These are phyloP conservation scores for Multifurca ochricompacta DNA, from an alignment of 768 basidiomycete genomes.

Conservation along the genomic window DNA sequence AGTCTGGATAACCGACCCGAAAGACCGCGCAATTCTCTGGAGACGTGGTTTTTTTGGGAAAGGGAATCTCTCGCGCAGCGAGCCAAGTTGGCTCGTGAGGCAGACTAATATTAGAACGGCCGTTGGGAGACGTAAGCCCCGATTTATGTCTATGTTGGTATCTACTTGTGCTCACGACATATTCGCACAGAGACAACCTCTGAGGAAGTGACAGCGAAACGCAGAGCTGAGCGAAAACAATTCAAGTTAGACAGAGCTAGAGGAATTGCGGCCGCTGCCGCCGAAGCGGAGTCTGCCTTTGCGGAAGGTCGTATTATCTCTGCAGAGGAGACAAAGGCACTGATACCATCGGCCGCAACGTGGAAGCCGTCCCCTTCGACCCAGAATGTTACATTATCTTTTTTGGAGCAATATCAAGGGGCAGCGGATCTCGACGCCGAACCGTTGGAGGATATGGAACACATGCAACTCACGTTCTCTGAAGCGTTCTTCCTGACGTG, in stretches of 20 bases:
- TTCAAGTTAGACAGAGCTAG: slow-evolving; percentile 90
- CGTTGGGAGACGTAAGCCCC: slow-evolving; percentile 49
- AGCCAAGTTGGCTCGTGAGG: slow-evolving; percentile 86
- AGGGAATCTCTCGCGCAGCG: slow-evolving; percentile 88
- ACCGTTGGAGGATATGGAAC: slow-evolving; percentile 67
- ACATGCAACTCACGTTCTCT: slow-evolving; percentile 81
- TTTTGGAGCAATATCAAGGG: slow-evolving; percentile 21
- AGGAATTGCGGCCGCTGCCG: slow-evolving; percentile 76
- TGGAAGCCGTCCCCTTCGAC: slow-evolving; percentile 51
- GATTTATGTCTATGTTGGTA: background rate
- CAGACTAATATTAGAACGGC: slow-evolving; percentile 55
- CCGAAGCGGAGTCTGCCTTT: slow-evolving; percentile 73
- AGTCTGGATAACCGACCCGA: slow-evolving; percentile 70
- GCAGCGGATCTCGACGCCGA: slow-evolving; percentile 41
- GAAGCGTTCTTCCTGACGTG: slow-evolving; percentile 88
- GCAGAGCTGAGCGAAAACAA: slow-evolving; percentile 80
- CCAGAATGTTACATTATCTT: slow-evolving; percentile 20
- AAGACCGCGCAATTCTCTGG: slow-evolving; percentile 71
- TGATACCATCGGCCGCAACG: slow-evolving; percentile 72
- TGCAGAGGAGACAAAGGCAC: slow-evolving; percentile 43
- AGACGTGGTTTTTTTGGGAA: slow-evolving; percentile 94
- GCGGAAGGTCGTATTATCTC: slow-evolving; percentile 60
- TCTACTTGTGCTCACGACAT: background rate
- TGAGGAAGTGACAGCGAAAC: slow-evolving; percentile 84
- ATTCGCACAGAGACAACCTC: slow-evolving; percentile 57